These are phyloP conservation scores for Papiliotrema nemorosa DNA, from an alignment of 1,284 basidiomycete species.

Conservation along the genomic window DNA sequence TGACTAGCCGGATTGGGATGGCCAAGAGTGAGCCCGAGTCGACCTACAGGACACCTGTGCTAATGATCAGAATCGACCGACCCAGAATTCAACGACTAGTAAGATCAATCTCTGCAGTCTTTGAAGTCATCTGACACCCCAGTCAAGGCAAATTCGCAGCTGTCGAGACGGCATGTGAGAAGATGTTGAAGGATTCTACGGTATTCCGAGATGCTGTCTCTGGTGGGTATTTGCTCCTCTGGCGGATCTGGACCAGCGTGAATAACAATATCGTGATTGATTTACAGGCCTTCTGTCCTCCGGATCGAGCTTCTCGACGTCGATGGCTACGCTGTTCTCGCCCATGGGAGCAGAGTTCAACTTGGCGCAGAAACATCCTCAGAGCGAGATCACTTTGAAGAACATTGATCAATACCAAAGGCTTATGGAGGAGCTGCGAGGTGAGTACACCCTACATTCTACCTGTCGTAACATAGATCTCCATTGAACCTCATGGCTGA, in stretches of 20 bases:
- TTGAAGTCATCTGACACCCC: neutral
- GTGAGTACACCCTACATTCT: slow-evolving; percentile 26
- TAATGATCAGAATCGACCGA: slow-evolving; percentile 66
- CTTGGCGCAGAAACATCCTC: slow-evolving; percentile 71
- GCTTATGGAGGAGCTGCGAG: slow-evolving; percentile 77
- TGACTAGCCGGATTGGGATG: slow-evolving; percentile 81
- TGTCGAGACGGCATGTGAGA: slow-evolving; percentile 78
- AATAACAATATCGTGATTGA: neutral
- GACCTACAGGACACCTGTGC: neutral
- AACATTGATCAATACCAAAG: slow-evolving; percentile 69
- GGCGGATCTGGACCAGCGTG: neutral
- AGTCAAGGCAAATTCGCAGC: slow-evolving; percentile 67
- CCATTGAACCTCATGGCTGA: neutral
- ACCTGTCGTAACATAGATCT: neutral
- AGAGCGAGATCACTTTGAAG: slow-evolving; percentile 71
- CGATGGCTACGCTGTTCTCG: slow-evolving; percentile 73
- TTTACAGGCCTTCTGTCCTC: slow-evolving; percentile 70
- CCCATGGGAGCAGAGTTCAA: slow-evolving; percentile 81
- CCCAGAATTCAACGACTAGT: slow-evolving; percentile 65
- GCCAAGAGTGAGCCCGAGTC: slow-evolving; percentile 68
- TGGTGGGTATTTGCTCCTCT: slow-evolving; percentile 53
- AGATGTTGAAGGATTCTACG: slow-evolving; percentile 87
- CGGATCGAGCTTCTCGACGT: slow-evolving; percentile 70
- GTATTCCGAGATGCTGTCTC: slow-evolving; percentile 79
- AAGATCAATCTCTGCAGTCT: slow-evolving; percentile 7